Base-by-base conservation (phyloP, 768 basidiomycete genomes). In the Pisolithus orientalis region DNA sequence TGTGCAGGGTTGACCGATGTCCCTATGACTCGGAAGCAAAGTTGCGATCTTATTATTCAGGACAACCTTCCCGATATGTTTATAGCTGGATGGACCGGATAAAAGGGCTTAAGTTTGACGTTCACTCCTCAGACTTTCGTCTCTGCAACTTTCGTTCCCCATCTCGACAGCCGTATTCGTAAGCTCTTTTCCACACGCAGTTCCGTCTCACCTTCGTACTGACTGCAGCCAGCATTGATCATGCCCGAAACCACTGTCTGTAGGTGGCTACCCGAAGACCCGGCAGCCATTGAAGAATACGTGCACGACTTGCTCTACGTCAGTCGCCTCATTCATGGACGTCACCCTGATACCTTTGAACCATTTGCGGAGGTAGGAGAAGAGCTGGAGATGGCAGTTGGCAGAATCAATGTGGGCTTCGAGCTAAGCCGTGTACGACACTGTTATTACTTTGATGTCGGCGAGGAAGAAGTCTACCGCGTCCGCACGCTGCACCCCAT, bases 401-500 rank as follows among this genome's bases (percentile, higher is more conserved):
- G 16, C 6, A 11, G 3, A 8, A 45, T 28, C 28, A 24, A 24
- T 6, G 11, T 45, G 10, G 11, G 7, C 28, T 9, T 45, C 28
- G 28, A 16, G 14, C 25, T 45, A 16, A 16, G 7, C 14, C 6
- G 28, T 16, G 3, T 27, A 10, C 5, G n/a, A 4, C 29, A 14
- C 44, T 28, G 14, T 28, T 51, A 71, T 63, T 56, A 63, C 66
- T 29, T 53, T 59, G 47, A 55, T 58, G 52, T 66, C 57, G 10
- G 70, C 9, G 24, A 42, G 9, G 47, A 47, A 11, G 46, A 51
- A 10, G 14, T 71, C 47, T 40, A n/a, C 37, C 48, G 43, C 32
- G 45, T 16, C 53, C 55, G 2, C 38, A 39, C 2, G 39, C 57
- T 56, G n/a, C 54, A 53, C 11, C 57, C 32, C 1, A 49, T 54